A percentile compares a stretch with the other conserved stretches of the same genome.
Evolutionary conservation across 2,329 filamentous ascomycete species (phyloP).

Genomic region (Amylocarpus encephaloides): DNA sequence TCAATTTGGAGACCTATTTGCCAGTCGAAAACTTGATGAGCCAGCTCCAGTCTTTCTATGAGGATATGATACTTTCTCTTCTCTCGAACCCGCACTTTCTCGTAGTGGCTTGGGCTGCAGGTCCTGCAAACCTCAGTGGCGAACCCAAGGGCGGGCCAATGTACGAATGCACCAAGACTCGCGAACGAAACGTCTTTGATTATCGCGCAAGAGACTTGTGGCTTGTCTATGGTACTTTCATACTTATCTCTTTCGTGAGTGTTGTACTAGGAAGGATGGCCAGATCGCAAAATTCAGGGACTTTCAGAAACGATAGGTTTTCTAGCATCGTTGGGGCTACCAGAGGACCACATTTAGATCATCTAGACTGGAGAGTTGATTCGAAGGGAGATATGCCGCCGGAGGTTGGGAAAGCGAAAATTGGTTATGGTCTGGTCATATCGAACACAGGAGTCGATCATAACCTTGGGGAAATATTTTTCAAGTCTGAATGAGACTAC

Average conservation of each 20-base stretch:
- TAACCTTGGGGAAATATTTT: background rate
- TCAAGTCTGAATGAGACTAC: background rate
- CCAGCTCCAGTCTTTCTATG: constrained; percentile 2
- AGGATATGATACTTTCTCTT: constrained; percentile 6
- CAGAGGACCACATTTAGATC: constrained; percentile 1
- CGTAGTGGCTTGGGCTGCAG: constrained; percentile 1
- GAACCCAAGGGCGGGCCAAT: background rate
- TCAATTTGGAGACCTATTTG: background rate
- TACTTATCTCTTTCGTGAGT: background rate
- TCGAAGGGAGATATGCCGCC: background rate
- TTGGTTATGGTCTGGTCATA: constrained; percentile 3
- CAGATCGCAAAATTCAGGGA: background rate
- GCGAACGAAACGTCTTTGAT: constrained; percentile 1
- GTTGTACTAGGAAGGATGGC: background rate
- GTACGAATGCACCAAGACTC: background rate
- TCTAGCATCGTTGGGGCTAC: constrained; percentile 5
- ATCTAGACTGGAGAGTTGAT: background rate
- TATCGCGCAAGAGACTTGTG: constrained; percentile 2
- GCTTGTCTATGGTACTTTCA: constrained; percentile 5
- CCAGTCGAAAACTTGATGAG: background rate
- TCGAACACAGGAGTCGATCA: background rate
- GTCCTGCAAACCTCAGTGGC: background rate
- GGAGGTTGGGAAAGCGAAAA: background rate
- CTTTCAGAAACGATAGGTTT: constrained; percentile 1
- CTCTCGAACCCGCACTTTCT: constrained; percentile 3